phyloP scores from a whole-genome alignment of 139 green algal species.

The Nannochloris sp. region DNA sequence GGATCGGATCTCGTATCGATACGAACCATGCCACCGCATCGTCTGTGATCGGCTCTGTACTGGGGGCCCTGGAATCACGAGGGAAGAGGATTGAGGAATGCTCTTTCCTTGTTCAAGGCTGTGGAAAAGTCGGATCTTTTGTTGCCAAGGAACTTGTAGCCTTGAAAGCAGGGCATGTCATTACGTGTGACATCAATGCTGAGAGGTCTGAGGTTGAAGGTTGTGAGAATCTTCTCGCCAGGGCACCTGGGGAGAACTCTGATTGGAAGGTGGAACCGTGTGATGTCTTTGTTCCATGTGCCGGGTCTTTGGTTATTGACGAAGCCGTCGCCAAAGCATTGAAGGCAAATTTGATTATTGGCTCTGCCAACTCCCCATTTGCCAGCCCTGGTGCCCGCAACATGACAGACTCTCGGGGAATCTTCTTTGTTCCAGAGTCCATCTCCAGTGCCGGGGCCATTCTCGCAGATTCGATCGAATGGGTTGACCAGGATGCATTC shows the following conservation, averaged over 20 bases:
- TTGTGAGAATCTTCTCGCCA: slow-evolving; percentile 1
- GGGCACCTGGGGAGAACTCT: background rate
- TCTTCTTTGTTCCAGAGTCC: slow-evolving; percentile 2
- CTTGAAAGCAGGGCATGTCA: background rate
- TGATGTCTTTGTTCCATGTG: background rate
- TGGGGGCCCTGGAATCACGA: background rate
- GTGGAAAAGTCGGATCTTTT: slow-evolving; percentile 2
- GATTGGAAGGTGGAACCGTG: background rate
- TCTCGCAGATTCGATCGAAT: background rate
- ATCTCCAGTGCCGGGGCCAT: background rate
- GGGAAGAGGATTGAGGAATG: background rate
- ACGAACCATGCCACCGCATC: background rate
- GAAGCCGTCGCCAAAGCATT: background rate
- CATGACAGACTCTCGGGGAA: background rate
- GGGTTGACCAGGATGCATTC: slow-evolving; percentile 1
- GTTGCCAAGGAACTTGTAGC: background rate
- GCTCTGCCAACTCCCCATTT: background rate
- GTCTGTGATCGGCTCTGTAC: background rate
- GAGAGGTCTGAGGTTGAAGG: background rate
- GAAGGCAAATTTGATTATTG: background rate
- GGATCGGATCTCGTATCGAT: background rate
- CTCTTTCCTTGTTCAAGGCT: background rate
- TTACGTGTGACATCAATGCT: background rate
- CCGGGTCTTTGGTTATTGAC: background rate
- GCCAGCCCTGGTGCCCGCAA: background rate